These are phyloP conservation scores for Sugiyamaella qingdaonensis DNA, from an alignment of 805 yeast genomes.

Conservation along the genomic window DNA sequence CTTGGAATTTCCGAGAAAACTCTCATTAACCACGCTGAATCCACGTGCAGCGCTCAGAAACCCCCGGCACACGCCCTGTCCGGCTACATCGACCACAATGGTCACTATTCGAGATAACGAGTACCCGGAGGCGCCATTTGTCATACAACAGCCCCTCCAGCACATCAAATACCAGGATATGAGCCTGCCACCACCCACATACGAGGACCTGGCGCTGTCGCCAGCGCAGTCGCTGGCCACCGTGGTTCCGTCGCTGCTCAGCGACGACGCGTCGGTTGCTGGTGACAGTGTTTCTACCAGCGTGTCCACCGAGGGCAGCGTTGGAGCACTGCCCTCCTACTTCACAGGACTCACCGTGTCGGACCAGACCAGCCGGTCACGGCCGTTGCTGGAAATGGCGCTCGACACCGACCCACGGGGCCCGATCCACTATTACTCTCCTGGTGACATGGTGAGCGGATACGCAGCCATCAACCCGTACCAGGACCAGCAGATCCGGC, in stretches of 20 bases:
- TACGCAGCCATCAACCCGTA: constrained; percentile 4
- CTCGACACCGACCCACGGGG: background rate
- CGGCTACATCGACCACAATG: no score
- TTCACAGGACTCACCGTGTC: constrained; percentile 4
- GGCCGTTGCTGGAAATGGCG: background rate
- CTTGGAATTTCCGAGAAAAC: no score
- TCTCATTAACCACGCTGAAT: no score
- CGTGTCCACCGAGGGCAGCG: background rate
- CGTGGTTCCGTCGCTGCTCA: background rate
- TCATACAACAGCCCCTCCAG: no score
- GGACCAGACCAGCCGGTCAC: background rate
- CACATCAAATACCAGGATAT: background rate
- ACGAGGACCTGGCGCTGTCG: background rate
- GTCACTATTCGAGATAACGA: no score
- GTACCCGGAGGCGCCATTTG: no score
- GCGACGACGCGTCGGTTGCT: background rate
- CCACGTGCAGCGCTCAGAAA: no score
- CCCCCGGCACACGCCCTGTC: no score
- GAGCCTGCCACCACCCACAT: background rate
- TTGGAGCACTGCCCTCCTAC: constrained; percentile 1
- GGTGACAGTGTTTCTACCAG: background rate
- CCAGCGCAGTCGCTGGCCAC: background rate
- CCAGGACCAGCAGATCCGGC: constrained; percentile 1
- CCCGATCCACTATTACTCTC: background rate
- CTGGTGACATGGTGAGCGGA: constrained; percentile 12